Conservation (phyloP, 306 rosid genomes). For the Cucurbita pepo region DNA sequence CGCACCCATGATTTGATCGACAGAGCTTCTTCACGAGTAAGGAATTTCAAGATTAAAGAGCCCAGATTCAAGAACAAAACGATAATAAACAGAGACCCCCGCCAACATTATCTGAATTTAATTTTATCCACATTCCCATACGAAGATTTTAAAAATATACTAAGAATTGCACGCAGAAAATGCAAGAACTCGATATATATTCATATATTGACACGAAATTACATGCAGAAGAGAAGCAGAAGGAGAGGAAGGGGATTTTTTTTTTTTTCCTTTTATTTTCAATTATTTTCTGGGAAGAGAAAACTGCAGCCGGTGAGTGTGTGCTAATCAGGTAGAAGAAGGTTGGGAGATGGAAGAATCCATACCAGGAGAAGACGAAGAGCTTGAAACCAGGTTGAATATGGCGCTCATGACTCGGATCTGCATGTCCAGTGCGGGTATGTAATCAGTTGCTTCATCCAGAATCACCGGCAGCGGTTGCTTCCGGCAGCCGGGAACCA, state of each 20-base stretch:
- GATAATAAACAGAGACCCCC: not conserved
- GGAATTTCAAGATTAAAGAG: not conserved
- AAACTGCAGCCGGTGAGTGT: not conserved
- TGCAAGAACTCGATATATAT: not conserved
- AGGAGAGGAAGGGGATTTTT: not conserved
- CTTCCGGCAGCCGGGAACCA: constrained; percentile 90
- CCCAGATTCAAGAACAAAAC: not conserved
- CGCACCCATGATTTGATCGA: not conserved
- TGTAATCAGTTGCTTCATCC: constrained; percentile 69
- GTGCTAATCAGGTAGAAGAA: constrained; percentile 19
- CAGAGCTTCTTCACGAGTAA: not conserved
- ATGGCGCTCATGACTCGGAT: constrained; percentile 69
- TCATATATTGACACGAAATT: not conserved
- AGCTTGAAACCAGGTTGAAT: constrained; percentile 33
- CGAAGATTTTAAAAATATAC: not conserved
- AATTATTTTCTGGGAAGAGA: not conserved
- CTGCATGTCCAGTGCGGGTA: constrained; percentile 91
- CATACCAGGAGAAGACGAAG: constrained; percentile 17
- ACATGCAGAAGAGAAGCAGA: not conserved
- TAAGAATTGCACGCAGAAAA: not conserved
- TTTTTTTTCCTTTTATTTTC: not conserved
- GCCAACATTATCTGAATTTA: not conserved
- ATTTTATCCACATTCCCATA: not conserved
- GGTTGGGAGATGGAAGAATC: constrained; percentile 19
- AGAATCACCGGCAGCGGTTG: constrained; percentile 72